Evolutionary conservation across 495 filamentous ascomycete genomes (phyloP).

Genomic region (Thermothielavioides terrestris): DNA sequence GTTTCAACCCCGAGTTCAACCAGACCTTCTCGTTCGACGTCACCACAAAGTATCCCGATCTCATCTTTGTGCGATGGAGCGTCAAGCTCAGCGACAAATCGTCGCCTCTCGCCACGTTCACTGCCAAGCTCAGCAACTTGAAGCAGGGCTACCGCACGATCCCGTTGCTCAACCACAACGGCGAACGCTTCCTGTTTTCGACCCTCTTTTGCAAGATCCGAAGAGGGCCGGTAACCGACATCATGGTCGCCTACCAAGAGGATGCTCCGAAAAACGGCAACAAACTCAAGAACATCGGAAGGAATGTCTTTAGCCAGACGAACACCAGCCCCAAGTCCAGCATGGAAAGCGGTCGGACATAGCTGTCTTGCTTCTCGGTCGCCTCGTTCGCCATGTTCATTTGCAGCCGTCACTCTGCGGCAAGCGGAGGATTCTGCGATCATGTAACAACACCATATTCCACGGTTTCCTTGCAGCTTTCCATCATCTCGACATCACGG

Average conservation of each 20-base stretch:
- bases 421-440: neutral
- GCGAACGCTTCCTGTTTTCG: conserved; percentile 89
- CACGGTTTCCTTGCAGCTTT: neutral
- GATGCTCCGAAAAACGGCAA: conserved; percentile 32
- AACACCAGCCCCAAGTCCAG: conserved; percentile 37
- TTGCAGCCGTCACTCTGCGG: neutral
- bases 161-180: conserved; percentile 80
- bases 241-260: conserved; percentile 40
- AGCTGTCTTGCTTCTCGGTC: neutral
- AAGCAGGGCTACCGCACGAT: conserved; percentile 95
- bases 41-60: conserved; percentile 81
- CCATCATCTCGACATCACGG: neutral
- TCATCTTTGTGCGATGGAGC: conserved; percentile 91
- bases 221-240: conserved; percentile 46
- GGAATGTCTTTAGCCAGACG: conserved; percentile 39
- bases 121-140: conserved; percentile 79
- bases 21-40: conserved; percentile 61
- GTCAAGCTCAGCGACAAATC: conserved; percentile 67
- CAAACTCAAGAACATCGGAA: conserved; percentile 42
- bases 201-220: conserved; percentile 83
- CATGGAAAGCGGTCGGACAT: conserved; percentile 30
- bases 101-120: conserved; percentile 74
- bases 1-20: conserved; percentile 82
- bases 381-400: too few species aligned
- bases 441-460: conserved; percentile 2